Evolutionary conservation across 495 filamentous ascomycete genomes (phyloP), one percentile per base, ranked within the genome.

Genomic region (Tuber microsphaerosporum): DNA sequence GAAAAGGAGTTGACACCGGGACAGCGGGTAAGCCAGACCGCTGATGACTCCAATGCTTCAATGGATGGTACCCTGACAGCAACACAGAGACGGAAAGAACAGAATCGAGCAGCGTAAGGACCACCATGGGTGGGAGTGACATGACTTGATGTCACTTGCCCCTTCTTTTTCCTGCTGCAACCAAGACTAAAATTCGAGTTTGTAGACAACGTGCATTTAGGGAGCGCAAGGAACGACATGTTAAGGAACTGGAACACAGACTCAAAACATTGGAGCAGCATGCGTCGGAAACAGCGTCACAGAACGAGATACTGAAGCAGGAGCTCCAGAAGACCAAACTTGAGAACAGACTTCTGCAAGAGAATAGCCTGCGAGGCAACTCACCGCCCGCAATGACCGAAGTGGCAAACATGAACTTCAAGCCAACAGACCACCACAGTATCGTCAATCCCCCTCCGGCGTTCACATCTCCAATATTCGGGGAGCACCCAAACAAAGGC

Each of bases 101-200:
- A 99, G 85, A 99, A 99, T 77, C 87, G 95, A 83, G 94, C 94
- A 84, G 94, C 94, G 94, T 98, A 91, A 83, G 92, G 90, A 77
- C 77, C 44, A 44, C 69, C 43, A 31, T 45, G 41, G 34, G 37
- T 73, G 69, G 70, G 68, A 44, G 71, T 69, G 68, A 48, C 51
- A 68, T 68, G 73, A 16, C 73, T 44, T 71, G 37, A 34, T 65
- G 56, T 65, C 56, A 34, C 56, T 65, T 65, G 56, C 26, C 56
- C 56, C 14, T 26, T 17, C 48, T 39, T 65, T 76, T 34, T 70
- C 39, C 69, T 31, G 26, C 56, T 34, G 48, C 44, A 71, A 20
- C 48, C n/a, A 74, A 56, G 75, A 79, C 44, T 81, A 82, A 82
- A 42, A 69, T 65, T 14, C 12, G 26, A 42, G n/a, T 46, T 51